Percentiles rank a stretch among this genome's conserved stretches.
Evolutionary conservation across 75 land plant genomes (phyloP).

Genomic region (Cunninghamia lanceolata): DNA sequence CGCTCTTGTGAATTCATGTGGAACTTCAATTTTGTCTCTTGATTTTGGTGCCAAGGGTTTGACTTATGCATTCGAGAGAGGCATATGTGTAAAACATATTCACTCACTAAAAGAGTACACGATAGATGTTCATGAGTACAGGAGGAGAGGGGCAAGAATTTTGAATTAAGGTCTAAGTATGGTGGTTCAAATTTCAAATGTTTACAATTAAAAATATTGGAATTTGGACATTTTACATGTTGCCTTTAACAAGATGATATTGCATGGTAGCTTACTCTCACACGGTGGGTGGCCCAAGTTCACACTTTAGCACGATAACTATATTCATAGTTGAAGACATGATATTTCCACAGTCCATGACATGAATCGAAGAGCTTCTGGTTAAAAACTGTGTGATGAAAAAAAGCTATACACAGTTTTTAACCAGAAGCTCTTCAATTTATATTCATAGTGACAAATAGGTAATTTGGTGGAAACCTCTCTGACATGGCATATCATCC

Average conservation of each 20-base stretch:
- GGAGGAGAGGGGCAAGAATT: neutral
- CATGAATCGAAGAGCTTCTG: too few relatives aligned
- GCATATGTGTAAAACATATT: neutral
- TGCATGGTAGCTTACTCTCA: too few relatives aligned
- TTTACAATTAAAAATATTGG: neutral
- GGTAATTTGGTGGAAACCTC: too few relatives aligned
- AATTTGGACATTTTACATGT: neutral
- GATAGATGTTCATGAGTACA: neutral
- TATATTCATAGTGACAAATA: too few relatives aligned
- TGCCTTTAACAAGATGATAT: neutral
- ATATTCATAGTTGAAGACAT: too few relatives aligned
- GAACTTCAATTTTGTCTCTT: neutral
- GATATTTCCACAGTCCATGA: too few relatives aligned
- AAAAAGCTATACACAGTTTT: too few relatives aligned
- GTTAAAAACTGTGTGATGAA: too few relatives aligned
- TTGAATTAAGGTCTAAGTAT: neutral
- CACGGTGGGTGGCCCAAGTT: too few relatives aligned
- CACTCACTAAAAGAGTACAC: neutral
- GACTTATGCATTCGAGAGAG: neutral
- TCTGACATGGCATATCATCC: too few relatives aligned
- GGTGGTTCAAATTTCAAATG: neutral
- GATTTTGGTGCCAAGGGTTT: neutral
- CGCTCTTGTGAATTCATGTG: neutral
- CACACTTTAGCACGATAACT: too few relatives aligned
- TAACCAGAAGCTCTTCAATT: too few relatives aligned